These are phyloP conservation scores for Aurinia saxatilis DNA, from an alignment of 345 rosid species.

Conservation along the genomic window DNA sequence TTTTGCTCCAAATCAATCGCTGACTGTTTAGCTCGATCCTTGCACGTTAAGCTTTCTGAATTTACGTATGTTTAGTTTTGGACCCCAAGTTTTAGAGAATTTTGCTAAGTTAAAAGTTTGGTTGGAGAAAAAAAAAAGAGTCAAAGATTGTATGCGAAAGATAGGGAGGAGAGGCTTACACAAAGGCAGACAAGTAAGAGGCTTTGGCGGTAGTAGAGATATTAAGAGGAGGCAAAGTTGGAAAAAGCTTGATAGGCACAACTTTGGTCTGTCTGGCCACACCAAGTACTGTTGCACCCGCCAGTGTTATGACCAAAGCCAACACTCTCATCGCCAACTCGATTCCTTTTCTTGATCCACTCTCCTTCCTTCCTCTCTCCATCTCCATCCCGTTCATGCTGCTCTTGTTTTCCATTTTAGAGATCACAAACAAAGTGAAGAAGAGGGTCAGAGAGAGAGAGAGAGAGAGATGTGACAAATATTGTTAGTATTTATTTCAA, in stretches of 20 bases:
- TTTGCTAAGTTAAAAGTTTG: no score
- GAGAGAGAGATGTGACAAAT: not conserved
- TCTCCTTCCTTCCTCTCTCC: conserved; percentile 6
- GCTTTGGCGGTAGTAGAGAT: conserved; percentile 49
- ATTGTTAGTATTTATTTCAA: not conserved
- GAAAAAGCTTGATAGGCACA: conserved; percentile 35
- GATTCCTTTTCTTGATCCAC: conserved; percentile 2
- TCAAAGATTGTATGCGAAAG: no score
- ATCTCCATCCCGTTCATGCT: conserved; percentile 21
- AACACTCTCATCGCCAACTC: conserved; percentile 37
- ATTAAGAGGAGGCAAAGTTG: conserved; percentile 42
- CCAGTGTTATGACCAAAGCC: conserved; percentile 46
- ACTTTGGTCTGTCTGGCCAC: conserved; percentile 40
- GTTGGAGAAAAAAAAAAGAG: no score
- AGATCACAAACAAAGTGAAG: not conserved
- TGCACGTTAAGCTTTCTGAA: no score
- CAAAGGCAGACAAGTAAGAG: conserved; percentile 52
- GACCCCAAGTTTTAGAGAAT: no score
- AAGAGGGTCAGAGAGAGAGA: no score
- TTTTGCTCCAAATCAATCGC: no score
- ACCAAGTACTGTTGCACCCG: conserved; percentile 43
- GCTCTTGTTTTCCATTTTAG: conserved; percentile 16
- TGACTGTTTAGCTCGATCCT: no score
- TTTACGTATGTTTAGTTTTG: no score
- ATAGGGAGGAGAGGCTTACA: conserved; percentile 35